Evolutionary conservation across 352 stramenopile genomes (phyloP), one percentile per base, ranked within the genome.

Genomic region (Globisporangium viniferum): DNA sequence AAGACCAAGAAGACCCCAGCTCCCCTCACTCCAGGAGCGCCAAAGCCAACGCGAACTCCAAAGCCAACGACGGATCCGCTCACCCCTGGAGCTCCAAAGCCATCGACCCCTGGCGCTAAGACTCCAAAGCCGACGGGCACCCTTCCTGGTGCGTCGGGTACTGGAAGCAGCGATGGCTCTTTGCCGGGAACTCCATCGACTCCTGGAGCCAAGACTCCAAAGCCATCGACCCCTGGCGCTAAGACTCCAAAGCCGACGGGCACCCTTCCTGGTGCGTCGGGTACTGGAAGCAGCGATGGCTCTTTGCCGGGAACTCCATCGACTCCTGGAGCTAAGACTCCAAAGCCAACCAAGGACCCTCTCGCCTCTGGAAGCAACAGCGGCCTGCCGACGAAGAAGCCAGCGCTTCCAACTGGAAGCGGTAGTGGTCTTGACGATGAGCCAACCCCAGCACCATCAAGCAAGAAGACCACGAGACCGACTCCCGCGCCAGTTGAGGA

Each of bases 1-100:
- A 55, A 55, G 51, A 58, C 53, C 27, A 58, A 20, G 27, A 58
- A 58, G 53, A 58, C 27, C 5, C 53, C 53, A 29, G 10, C 53
- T 5, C 24, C 53, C 3, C 53, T 58, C 53, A 15, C 53, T 5
- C 53, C 53, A 22, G 27, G 27, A 58, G 53, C 53, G 33, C 14
- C 53, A 22, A 29, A 27, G n/a, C 27, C 53, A 29, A 27, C 9
- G 22, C 29, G 31, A 10, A 57, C 51, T 2, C 51, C 51, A 35
- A 57, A 57, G 51, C 51, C 51, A 33, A n/a, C 22, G 22, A 57
- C 14, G 44, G 44, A 20, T 0, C 44, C 44, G 22, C 24, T 29
- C 6, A 33, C 24, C 2, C 49, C 49, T 20, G 49, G 49, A n/a
- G 49, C 48, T 12, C n/a, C 48, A 55, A 18, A 14, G 1, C n/a